A percentile compares a stretch with the other conserved stretches of the same genome.
Evolutionary conservation across 331 rosid species (phyloP).

Genomic region (Erythrophleum ivorense): DNA sequence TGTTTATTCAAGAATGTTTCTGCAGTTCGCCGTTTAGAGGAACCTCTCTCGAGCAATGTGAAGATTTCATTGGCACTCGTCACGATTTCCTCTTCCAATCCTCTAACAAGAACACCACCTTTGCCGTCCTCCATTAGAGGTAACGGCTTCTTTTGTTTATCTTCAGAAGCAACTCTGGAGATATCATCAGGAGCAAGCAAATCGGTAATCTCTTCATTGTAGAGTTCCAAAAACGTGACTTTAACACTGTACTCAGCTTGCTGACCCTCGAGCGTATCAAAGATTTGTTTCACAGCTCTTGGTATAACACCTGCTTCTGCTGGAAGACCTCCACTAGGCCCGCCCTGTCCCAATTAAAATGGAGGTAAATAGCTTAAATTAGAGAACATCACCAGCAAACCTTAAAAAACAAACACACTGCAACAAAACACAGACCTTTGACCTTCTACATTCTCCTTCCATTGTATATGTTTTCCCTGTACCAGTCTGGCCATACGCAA

Average conservation of each 20-base stretch:
- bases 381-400: no score
- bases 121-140: constrained; percentile 98
- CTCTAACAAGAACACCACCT: constrained; percentile 95
- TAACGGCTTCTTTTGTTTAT: constrained; percentile 82
- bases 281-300: constrained; percentile 84
- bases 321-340: constrained; percentile 90
- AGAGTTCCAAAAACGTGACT: constrained; percentile 85
- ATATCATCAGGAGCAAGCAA: constrained; percentile 94
- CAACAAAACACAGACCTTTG: constrained; percentile 62
- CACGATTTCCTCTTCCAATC: constrained; percentile 89
- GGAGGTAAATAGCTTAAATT: no score
- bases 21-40: no score
- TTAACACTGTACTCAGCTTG: constrained; percentile 89
- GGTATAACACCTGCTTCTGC: constrained; percentile 88
- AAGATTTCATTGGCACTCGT: constrained; percentile 78
- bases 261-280: constrained; percentile 89
- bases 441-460: constrained; percentile 82
- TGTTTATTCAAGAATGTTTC: no score
- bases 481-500: no score
- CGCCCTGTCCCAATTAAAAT: no score
- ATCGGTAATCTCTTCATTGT: no score
- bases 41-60: no score
- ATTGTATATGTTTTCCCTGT: no score
- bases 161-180: constrained; percentile 66
- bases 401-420: no score